phyloP scores from a whole-genome alignment of 495 filamentous ascomycete species.

The Penicillium odoratum region DNA sequence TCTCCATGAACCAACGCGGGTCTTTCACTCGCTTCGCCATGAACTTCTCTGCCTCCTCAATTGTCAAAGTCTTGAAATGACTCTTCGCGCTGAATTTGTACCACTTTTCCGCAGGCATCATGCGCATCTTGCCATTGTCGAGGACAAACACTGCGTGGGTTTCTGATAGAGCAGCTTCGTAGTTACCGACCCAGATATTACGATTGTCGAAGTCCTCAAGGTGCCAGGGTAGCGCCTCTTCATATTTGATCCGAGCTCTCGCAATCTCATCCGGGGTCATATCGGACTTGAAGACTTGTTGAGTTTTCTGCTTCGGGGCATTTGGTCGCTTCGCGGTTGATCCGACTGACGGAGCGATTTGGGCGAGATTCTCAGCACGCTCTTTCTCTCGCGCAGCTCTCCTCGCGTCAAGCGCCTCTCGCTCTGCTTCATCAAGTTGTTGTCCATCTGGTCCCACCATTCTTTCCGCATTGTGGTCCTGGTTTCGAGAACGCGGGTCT shows the following conservation, averaged over 20 bases:
- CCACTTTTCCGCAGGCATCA: slow-evolving; percentile 92
- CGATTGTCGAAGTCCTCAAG: slow-evolving; percentile 94
- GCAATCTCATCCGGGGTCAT: slow-evolving; percentile 83
- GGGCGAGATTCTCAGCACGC: slow-evolving; percentile 76
- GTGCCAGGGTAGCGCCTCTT: slow-evolving; percentile 95
- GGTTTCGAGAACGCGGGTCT: slow-evolving; percentile 72
- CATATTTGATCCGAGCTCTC: slow-evolving; percentile 78
- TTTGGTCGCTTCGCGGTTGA: slow-evolving; percentile 62
- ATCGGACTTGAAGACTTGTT: slow-evolving; percentile 70
- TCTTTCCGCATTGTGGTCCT: slow-evolving; percentile 40
- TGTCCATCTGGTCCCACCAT: slow-evolving; percentile 43
- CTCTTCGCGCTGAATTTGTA: slow-evolving; percentile 87
- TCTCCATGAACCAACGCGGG: slow-evolving; percentile 77
- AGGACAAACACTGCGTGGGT: slow-evolving; percentile 73
- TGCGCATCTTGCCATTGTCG: slow-evolving; percentile 65
- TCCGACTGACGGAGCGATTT: slow-evolving; percentile 75
- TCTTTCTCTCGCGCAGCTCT: slow-evolving; percentile 80
- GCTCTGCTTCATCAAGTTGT: slow-evolving; percentile 60
- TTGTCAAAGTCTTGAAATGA: slow-evolving; percentile 74
- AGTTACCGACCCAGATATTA: slow-evolving; percentile 88
- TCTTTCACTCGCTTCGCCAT: slow-evolving; percentile 73
- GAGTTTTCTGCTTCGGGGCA: slow-evolving; percentile 62
- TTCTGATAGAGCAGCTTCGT: slow-evolving; percentile 81
- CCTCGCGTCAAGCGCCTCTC: slow-evolving; percentile 66
- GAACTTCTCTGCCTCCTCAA: slow-evolving; percentile 81